Base-by-base conservation (phyloP, 192 early-diverging fungal genomes). In the Allomyces macrogynus region DNA sequence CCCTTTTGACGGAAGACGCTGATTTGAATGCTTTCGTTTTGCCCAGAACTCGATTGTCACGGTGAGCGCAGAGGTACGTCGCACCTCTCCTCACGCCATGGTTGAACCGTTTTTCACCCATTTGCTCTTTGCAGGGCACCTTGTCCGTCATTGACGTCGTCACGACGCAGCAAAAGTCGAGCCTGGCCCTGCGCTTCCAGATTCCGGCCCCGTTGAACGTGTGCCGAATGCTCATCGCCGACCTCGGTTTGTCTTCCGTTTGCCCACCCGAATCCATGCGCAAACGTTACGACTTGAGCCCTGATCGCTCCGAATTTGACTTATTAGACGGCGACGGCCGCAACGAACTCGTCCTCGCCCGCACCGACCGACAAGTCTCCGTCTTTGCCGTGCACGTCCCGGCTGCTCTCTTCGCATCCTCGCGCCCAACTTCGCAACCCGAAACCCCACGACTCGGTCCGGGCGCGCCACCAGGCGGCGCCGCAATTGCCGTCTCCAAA, bases 181-280 rank as follows among this genome's bases (percentile, higher is more conserved):
- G 16, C 49, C 16, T 57, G 16, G 49, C 20, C 16, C 16, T 57
- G 20, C 49, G 12, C 1, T 20, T 57, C 49, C 49, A n/a, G 18
- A 65, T 42, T 16, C 32, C 64, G 18, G 64, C 60, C 1, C 64
- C 64, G 1, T 44, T 65, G 24, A 65, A 65, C 32, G 64, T 65
- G 18, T 65, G 44, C 25, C 44, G 64, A 24, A 65, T 65, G 44
- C 25, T 65, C 24, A 65, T 65, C 22, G 64, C 64, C n/a, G 64
- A 65, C 60, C 24, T 65, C 18, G 64, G 64, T 65, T 16, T 16
- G 23, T 43, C 0, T 24, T 12, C 8, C 43, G 11, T 4, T 26
- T 26, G 2, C 1, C 26, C 26, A 3, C 2, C 26, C 26, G 26
- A 4, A 26, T 26, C 26, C 26, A 4, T 4, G 26, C 4, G 26